These are phyloP conservation scores for Tylopilus sp. DNA, from an alignment of 768 basidiomycete genomes.

Conservation along the genomic window DNA sequence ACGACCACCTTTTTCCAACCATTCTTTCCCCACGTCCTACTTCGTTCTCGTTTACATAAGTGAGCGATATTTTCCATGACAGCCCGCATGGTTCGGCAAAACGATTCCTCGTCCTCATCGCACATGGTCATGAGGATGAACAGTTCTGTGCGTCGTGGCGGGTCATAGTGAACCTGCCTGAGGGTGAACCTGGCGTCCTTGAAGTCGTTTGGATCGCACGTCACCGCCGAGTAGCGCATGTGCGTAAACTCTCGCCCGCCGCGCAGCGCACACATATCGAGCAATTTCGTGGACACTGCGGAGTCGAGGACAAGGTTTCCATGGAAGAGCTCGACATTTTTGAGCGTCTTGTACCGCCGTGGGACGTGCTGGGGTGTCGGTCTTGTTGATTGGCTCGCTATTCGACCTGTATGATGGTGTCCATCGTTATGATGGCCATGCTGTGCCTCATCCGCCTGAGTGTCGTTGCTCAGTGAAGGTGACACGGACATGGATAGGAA, in stretches of 20 bases:
- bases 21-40: constrained; percentile 88
- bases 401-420: constrained; percentile 30
- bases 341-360: constrained; percentile 88
- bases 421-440: constrained; percentile 65
- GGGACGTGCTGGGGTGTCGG: constrained; percentile 88
- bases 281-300: constrained; percentile 76
- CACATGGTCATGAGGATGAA: constrained; percentile 99
- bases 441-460: constrained; percentile 62
- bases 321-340: constrained; percentile 87
- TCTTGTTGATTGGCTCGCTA: constrained; percentile 24
- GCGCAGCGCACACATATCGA: constrained; percentile 73
- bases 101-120: constrained; percentile 88
- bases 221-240: constrained; percentile 95
- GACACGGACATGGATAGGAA: not conserved
- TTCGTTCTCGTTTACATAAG: constrained; percentile 80
- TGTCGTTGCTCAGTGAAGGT: constrained; percentile 1
- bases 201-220: constrained; percentile 95
- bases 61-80: constrained; percentile 93
- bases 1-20: too few species aligned
- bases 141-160: constrained; percentile 87
- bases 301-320: constrained; percentile 93
- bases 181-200: constrained; percentile 77
- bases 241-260: constrained; percentile 89
- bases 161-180: constrained; percentile 86
- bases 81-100: constrained; percentile 91